phyloP scores from a whole-genome alignment of 257 asterid genomes.

The Fraxinus americana region DNA sequence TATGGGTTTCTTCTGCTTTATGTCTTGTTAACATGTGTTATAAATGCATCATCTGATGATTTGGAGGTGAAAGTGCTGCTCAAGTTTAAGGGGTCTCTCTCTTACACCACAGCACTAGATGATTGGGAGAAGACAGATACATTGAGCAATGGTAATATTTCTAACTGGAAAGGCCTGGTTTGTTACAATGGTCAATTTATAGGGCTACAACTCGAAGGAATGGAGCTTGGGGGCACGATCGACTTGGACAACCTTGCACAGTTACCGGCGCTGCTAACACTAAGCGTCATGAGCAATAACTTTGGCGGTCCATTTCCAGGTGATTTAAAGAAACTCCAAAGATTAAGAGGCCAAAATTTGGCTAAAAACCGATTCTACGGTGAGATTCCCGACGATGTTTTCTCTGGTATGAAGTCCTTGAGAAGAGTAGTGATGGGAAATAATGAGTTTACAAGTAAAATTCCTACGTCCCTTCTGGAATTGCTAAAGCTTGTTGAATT shows the following conservation, averaged over 20 bases:
- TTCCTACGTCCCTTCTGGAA: conserved; percentile 34
- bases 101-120: conserved; percentile 22
- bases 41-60: not conserved
- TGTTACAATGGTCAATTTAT: conserved; percentile 23
- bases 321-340: conserved; percentile 24
- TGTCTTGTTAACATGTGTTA: not conserved
- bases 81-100: conserved; percentile 28
- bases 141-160: conserved; percentile 20
- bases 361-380: conserved; percentile 38
- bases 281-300: conserved; percentile 35
- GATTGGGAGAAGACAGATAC: conserved; percentile 24
- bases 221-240: conserved; percentile 29
- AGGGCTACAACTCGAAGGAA: conserved; percentile 28
- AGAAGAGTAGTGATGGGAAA: conserved; percentile 34
- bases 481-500: conserved; percentile 42
- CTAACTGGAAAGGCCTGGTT: conserved; percentile 35
- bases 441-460: conserved; percentile 30
- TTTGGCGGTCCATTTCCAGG: conserved; percentile 32
- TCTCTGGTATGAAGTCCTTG: conserved; percentile 32
- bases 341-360: conserved; percentile 34
- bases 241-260: conserved; percentile 25
- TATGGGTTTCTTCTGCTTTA: not conserved
- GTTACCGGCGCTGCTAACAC: conserved; percentile 17
- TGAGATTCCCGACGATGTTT: conserved; percentile 31
- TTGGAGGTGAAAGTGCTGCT: conserved; percentile 17